Base-by-base conservation (phyloP, 2,329 filamentous ascomycete species). In the Ceratocystiopsis brevicomis region DNA sequence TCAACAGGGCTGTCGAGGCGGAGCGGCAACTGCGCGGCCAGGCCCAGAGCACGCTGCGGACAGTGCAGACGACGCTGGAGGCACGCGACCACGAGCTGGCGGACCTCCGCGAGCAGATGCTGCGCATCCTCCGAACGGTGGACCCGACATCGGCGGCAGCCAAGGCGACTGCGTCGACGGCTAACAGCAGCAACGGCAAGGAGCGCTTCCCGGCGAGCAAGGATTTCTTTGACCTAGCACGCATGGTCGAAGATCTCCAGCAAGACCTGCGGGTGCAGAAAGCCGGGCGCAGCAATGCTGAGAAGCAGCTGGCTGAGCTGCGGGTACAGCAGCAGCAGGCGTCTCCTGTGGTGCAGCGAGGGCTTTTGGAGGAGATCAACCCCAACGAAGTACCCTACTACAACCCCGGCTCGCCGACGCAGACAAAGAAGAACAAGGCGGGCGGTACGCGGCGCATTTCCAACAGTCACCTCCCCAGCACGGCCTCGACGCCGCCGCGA, bases 241-340 rank as follows among this genome's bases (percentile, higher is more conserved):
- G 85, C 50, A 84, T 90, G 56, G 71, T 96, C 8, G 85, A 95
- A 53, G 76, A 85, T 43, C 69, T 87, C n/a, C 86, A 94, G 53
- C 81, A 88, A 55, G 86, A 86, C 47, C 69, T 96, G 30, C 78
- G 84, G 19, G 74, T 93, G 18, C 83, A 90, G 44, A 78, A 78
- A 14, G 83, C 90, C 49, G 85, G 78, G 40, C 80, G 85, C 49
- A 68, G 72, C 30, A 83, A 84, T 51, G 86, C 87, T 6, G 90
- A 96, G 60, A 69, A 73, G 17, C 86, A 95, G 56, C 62, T 96
- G 36, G 70, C 75, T 3, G 84, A 90, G 46, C 62, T 93, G 52
- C 77, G 88, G 39, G 74, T 77, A 35, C 73, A 75, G 44, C 81
- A 59, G 64, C 25, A 37, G 17, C 81, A 59, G 64, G 36, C 40